phyloP scores from a whole-genome alignment of 2,329 filamentous ascomycete genomes.

The Teratosphaeria viscida region DNA sequence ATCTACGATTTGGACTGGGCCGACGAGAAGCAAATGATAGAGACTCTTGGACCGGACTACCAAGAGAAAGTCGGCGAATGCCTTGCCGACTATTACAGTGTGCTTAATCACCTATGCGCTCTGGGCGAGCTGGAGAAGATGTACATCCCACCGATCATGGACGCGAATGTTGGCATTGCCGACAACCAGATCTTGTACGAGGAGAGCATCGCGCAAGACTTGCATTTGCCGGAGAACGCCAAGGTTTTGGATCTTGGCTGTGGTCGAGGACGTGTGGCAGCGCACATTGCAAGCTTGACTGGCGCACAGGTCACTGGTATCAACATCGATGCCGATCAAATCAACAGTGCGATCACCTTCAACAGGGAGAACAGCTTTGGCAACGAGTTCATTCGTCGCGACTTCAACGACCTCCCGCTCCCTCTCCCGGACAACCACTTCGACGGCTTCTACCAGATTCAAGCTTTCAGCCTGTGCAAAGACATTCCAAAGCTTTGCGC shows the following conservation, averaged over 20 bases:
- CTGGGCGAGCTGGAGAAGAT: conserved; percentile 22
- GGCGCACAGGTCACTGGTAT: conserved; percentile 18
- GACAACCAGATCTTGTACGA: conserved; percentile 21
- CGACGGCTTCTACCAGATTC: conserved; percentile 23
- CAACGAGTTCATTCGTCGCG: conserved; percentile 16
- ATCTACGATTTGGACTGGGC: conserved; percentile 23
- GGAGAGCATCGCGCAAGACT: conserved; percentile 16
- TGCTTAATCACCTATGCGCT: conserved; percentile 22
- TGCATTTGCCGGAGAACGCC: conserved; percentile 15
- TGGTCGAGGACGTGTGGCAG: conserved; percentile 20
- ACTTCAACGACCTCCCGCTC: conserved; percentile 21
- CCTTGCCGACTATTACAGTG: conserved; percentile 19
- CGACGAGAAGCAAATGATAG: conserved; percentile 18
- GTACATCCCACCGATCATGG: conserved; percentile 21
- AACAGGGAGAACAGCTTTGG: conserved; percentile 10
- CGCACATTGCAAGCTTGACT: conserved; percentile 17
- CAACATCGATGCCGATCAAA: conserved; percentile 21
- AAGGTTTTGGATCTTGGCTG: conserved; percentile 21
- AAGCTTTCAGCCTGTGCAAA: conserved; percentile 21
- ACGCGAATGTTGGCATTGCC: conserved; percentile 10
- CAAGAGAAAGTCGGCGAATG: conserved; percentile 18
- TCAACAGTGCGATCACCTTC: conserved; percentile 16
- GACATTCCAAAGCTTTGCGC: conserved; percentile 13
- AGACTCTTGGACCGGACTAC: conserved; percentile 17
- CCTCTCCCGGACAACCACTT: conserved; percentile 15